A percentile compares a stretch with the other conserved stretches of the same genome.
Evolutionary conservation across 2,329 filamentous ascomycete species (phyloP).

Genomic region (Aspergillus flavus): DNA sequence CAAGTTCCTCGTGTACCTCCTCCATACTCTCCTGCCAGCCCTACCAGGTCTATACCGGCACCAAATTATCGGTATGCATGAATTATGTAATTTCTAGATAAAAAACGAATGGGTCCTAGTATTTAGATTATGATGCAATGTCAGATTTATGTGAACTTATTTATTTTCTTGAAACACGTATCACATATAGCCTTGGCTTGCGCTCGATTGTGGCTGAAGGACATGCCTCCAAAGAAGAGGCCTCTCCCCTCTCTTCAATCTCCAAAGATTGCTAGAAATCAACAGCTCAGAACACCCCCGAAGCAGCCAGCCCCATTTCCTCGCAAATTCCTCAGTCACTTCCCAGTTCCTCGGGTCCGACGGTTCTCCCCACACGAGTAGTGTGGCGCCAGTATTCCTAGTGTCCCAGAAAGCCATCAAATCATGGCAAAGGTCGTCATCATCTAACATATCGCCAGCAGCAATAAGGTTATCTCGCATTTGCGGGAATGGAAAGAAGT

Average conservation of each 20-base stretch:
- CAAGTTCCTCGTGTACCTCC: background rate
- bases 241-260: conserved; percentile 27
- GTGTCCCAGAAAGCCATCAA: conserved; percentile 38
- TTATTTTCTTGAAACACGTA: background rate
- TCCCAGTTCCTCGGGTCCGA: conserved; percentile 53
- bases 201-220: background rate
- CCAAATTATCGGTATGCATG: background rate
- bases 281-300: conserved; percentile 30
- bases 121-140: background rate
- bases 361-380: conserved; percentile 55
- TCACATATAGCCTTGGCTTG: background rate
- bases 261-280: conserved; percentile 31
- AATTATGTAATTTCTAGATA: background rate
- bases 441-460: conserved; percentile 23
- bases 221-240: conserved; percentile 19
- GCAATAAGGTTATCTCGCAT: conserved; percentile 44
- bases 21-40: background rate
- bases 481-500: conserved; percentile 35
- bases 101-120: no score
- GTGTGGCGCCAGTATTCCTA: conserved; percentile 10
- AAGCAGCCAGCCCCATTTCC: conserved; percentile 47
- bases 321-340: conserved; percentile 47
- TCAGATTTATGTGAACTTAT: background rate
- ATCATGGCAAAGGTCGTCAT: conserved; percentile 38
- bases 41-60: background rate